Evolutionary conservation across 148 eudicot genomes (phyloP), one percentile per base, ranked within the genome.

Genomic region (Drosera capensis): DNA sequence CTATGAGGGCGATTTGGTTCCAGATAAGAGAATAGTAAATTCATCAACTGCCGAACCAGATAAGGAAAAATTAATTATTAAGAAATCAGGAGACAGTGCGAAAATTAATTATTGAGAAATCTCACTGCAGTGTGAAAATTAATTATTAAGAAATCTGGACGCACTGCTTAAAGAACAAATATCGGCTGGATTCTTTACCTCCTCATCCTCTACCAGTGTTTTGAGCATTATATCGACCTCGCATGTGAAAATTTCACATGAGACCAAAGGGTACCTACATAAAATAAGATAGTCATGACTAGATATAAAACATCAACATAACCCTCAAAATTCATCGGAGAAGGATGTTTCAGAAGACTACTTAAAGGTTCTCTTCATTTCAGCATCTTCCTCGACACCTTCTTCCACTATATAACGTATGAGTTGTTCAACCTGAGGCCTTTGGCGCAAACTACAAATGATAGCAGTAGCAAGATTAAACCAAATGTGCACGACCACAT

Each of bases 161-260:
- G n/a, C n/a, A n/a, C n/a, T n/a, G n/a, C n/a, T n/a, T n/a, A 41
- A 19, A 45, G 20, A 43, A 15, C 35, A 30, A 55, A 12, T 18
- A 14, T 18, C 20, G 16, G 39, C n/a, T n/a, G n/a, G 40, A 58
- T 23, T 43, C 25, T 40, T 41, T 45, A 88, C 97, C 92, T 80
- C 92, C 60, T 88, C 97, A 52, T 88, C 94, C 69, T 88, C 97
- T 28, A 84, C 84, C 77, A 88, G 68, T 38, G 94, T 77, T 62
- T 73, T 83, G 41, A 88, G 83, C 49, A 88, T 83, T 40, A 80
- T 73, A 75, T 88, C 97, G 60, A 88, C 97, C 66, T 88, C 97
- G 71, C 97, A 88, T 19, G 94, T 88, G 45, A 88, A 75, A 41
- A 88, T 83, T 65, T 88, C 97, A 65, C 94, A 88, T 39, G 94